Evolutionary conservation across 78 protist species (phyloP).

Genomic region (Diacronema lutheri): DNA sequence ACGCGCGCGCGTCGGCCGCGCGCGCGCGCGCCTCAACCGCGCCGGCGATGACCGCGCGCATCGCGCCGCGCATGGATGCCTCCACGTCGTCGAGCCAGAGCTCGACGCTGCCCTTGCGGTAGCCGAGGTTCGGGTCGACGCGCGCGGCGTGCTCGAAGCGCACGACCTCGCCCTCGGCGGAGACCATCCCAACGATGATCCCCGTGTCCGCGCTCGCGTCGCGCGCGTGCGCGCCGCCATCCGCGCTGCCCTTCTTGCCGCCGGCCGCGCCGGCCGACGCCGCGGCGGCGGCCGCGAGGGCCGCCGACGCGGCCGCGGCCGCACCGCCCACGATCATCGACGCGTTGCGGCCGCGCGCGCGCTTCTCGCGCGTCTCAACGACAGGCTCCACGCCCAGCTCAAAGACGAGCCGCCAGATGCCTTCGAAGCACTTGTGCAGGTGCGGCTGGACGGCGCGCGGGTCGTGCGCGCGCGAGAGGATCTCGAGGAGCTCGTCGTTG

Average conservation of each 20-base stretch:
- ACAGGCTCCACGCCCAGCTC: background rate
- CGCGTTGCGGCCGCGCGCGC: too few species aligned
- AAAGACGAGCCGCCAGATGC: background rate
- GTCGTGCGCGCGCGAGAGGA: conserved; percentile 48
- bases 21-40: too few species aligned
- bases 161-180: conserved; percentile 46
- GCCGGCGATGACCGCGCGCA: background rate
- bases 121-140: background rate
- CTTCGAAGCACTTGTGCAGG: conserved; percentile 52
- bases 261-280: background rate
- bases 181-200: conserved; percentile 36
- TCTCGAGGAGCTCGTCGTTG: conserved; percentile 55
- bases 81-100: conserved; percentile 21
- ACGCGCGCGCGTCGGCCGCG: background rate
- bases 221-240: background rate
- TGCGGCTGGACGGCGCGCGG: conserved; percentile 54
- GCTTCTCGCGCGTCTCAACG: too few species aligned
- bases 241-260: background rate
- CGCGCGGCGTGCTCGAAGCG: background rate
- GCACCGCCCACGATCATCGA: background rate
- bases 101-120: conserved; percentile 31
- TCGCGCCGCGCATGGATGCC: background rate
- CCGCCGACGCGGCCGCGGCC: conserved; percentile 26
- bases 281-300: background rate
- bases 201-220: background rate